A percentile compares a stretch with the other conserved stretches of the same genome.
Conservation (phyloP, 2,329 filamentous ascomycete genomes). For the Pseudonectria buxi region DNA sequence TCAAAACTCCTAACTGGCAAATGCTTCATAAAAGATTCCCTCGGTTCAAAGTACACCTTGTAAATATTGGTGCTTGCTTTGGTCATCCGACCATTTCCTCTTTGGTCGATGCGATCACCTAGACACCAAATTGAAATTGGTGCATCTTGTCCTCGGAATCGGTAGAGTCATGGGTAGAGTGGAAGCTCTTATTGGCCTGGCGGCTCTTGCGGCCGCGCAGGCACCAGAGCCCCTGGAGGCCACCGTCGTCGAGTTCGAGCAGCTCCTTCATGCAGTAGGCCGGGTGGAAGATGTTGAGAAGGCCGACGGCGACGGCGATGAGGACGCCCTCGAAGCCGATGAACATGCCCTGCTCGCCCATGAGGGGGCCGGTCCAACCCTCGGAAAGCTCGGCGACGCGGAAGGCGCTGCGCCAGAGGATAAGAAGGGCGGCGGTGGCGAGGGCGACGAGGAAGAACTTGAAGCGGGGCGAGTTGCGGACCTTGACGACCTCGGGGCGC, state of each 20-base stretch:
- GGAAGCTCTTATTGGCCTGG: too few relatives aligned
- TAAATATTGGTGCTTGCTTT: too few relatives aligned
- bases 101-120: too few relatives aligned
- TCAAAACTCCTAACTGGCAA: too few relatives aligned
- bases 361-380: constrained; percentile 56
- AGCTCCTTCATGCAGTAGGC: constrained; percentile 21
- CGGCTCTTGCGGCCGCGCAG: constrained; percentile 11
- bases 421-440: constrained; percentile 50
- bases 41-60: too few relatives aligned
- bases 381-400: constrained; percentile 59
- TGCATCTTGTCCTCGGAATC: too few relatives aligned
- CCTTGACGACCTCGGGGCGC: constrained; percentile 26
- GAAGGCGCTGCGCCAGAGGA: constrained; percentile 59
- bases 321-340: constrained; percentile 52
- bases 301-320: constrained; percentile 39
- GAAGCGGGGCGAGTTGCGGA: constrained; percentile 40
- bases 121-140: too few relatives aligned
- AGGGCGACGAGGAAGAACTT: constrained; percentile 49
- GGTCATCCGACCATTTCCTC: too few relatives aligned
- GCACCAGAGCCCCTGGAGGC: constrained; percentile 21
- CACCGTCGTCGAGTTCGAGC: constrained; percentile 19
- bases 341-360: constrained; percentile 48
- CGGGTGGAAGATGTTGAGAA: constrained; percentile 35
- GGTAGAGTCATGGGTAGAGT: too few relatives aligned
- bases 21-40: too few relatives aligned